Evolutionary conservation across 2,329 filamentous ascomycete genomes (phyloP).

Genomic region (Claviceps africana): DNA sequence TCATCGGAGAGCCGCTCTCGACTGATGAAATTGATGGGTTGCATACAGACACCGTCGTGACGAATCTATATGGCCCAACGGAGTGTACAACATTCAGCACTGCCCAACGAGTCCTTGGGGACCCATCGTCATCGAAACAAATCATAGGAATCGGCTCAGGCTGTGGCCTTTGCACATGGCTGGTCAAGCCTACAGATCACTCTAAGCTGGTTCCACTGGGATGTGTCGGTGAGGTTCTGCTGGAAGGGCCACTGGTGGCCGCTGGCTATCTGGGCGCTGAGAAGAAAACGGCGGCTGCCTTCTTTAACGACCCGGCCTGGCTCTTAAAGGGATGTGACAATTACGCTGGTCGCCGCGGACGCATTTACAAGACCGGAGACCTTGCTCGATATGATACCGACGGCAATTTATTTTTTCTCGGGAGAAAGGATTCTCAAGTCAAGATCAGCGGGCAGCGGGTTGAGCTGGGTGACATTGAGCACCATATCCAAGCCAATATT

Average conservation of each 20-base stretch:
- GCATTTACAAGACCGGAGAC: constrained; percentile 24
- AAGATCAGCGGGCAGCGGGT: constrained; percentile 38
- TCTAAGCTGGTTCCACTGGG: constrained; percentile 14
- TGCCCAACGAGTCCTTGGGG: not conserved
- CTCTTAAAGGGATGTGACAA: constrained; percentile 9
- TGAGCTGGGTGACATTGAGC: constrained; percentile 24
- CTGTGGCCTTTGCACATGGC: constrained; percentile 11
- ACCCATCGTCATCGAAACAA: not conserved
- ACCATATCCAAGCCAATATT: constrained; percentile 1
- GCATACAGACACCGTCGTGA: not conserved
- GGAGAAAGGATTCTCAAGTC: constrained; percentile 32
- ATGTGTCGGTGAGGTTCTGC: constrained; percentile 18
- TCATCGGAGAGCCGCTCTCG: constrained; percentile 27
- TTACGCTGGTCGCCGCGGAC: constrained; percentile 18
- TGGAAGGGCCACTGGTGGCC: constrained; percentile 31
- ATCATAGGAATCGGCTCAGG: not conserved
- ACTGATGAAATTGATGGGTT: not conserved
- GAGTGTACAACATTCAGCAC: constrained; percentile 10
- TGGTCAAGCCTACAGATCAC: constrained; percentile 15
- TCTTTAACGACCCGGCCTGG: constrained; percentile 31
- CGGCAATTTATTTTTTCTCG: constrained; percentile 15
- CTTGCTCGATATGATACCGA: constrained; percentile 14
- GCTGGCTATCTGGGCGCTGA: constrained; percentile 33
- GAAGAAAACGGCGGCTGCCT: constrained; percentile 28
- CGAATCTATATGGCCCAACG: constrained; percentile 9